Evolutionary conservation across 1,139 yeast species (phyloP).

Genomic region (Wickerhamomyces sp.): DNA sequence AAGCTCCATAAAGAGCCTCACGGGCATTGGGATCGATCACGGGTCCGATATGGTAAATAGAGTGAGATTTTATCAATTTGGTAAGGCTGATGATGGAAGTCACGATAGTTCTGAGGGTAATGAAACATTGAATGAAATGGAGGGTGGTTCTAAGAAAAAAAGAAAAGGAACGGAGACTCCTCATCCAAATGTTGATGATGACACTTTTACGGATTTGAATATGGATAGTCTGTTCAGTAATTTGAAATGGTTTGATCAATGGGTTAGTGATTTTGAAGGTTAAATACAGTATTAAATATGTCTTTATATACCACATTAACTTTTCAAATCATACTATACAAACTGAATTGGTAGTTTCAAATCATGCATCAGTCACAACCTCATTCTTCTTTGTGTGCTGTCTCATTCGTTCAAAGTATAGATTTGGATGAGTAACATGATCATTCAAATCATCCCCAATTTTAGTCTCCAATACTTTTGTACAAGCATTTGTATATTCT

Average conservation of each 20-base stretch:
- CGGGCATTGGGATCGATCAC: constrained; percentile 47
- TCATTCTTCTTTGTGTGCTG: constrained; percentile 2
- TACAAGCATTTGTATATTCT: constrained; percentile 82
- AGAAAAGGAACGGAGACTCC: neutral
- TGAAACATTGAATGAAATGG: neutral
- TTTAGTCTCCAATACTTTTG: constrained; percentile 75
- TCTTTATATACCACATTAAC: neutral
- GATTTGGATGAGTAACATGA: constrained; percentile 76
- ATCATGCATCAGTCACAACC: neutral
- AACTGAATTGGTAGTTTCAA: neutral
- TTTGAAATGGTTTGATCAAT: constrained; percentile 53
- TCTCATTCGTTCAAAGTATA: constrained; percentile 72
- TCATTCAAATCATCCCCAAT: constrained; percentile 41
- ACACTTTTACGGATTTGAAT: neutral
- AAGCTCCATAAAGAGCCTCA: constrained; percentile 35
- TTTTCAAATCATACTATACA: neutral
- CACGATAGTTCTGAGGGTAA: too few relatives aligned
- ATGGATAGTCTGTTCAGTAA: constrained; percentile 35
- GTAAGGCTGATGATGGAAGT: constrained; percentile 26
- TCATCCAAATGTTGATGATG: too few relatives aligned
- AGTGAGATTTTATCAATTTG: constrained; percentile 44
- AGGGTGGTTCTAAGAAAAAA: neutral
- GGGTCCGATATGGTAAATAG: constrained; percentile 52
- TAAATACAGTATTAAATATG: neutral
- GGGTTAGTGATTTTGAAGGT: constrained; percentile 14